Conservation (phyloP, 225 moss, liverwort and hornwort species). For the Bryoerythrophyllum caledonicum region DNA sequence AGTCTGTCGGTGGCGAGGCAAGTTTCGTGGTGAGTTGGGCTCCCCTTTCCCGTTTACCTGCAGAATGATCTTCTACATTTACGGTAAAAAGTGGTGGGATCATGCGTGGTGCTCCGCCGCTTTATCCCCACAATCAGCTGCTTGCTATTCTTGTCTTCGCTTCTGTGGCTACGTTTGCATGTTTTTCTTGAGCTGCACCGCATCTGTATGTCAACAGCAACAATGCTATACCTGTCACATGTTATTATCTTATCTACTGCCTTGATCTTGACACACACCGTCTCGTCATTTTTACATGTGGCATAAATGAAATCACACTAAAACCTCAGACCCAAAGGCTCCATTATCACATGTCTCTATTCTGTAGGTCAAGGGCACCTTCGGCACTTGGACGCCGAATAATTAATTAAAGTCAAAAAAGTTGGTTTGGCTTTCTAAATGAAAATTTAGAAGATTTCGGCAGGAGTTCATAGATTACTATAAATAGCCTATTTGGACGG, state of each 20-base stretch:
- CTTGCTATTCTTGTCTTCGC: background rate
- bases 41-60: slow-evolving; percentile 14
- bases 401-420: too few relatives aligned
- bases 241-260: background rate
- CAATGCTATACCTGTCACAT: background rate
- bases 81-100: slow-evolving; percentile 13
- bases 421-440: too few relatives aligned
- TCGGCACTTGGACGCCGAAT: too few relatives aligned
- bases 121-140: slow-evolving; percentile 2
- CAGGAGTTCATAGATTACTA: too few relatives aligned
- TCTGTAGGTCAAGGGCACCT: too few relatives aligned
- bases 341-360: too few relatives aligned
- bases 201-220: background rate
- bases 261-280: background rate
- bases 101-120: background rate
- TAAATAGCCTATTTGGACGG: too few relatives aligned
- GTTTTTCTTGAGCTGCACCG: background rate
- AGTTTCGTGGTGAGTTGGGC: slow-evolving; percentile 4
- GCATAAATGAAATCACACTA: too few relatives aligned
- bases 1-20: background rate
- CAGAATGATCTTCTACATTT: background rate
- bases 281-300: background rate
- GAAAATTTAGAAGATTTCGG: too few relatives aligned
- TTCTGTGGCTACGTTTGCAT: background rate
- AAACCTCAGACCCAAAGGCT: too few relatives aligned